phyloP scores from a whole-genome alignment of 345 rosid species.

The Citrus inodora region DNA sequence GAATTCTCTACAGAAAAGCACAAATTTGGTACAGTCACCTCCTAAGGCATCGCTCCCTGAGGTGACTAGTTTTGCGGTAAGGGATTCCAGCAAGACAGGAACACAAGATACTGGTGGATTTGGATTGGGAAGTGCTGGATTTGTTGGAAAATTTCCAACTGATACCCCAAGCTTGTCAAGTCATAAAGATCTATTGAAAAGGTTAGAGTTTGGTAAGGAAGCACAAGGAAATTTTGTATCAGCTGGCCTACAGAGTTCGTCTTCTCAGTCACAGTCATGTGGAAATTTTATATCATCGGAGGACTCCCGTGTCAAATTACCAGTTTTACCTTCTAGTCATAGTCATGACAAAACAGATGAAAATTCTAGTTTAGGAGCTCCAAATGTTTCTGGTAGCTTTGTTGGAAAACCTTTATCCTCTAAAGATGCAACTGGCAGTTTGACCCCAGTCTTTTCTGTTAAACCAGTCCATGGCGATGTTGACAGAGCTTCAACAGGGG shows the following conservation, averaged over 20 bases:
- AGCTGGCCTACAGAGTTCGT: slow-evolving; percentile 24
- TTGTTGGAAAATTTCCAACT: slow-evolving; percentile 31
- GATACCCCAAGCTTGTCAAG: slow-evolving; percentile 26
- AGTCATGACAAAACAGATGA: slow-evolving; percentile 33
- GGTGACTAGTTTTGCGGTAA: slow-evolving; percentile 21
- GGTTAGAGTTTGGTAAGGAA: slow-evolving; percentile 32
- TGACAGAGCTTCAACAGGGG: slow-evolving; percentile 30
- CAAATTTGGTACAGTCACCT: slow-evolving; percentile 38
- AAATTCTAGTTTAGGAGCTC: slow-evolving; percentile 25
- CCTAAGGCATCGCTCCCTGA: slow-evolving; percentile 23
- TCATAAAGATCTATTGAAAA: slow-evolving; percentile 23
- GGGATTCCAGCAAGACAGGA: slow-evolving; percentile 23
- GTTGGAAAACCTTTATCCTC: slow-evolving; percentile 38
- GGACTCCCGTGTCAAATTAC: slow-evolving; percentile 27
- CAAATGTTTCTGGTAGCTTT: slow-evolving; percentile 29
- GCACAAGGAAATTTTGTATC: slow-evolving; percentile 29
- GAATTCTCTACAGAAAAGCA: slow-evolving; percentile 29
- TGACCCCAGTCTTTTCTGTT: slow-evolving; percentile 32
- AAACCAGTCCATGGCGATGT: slow-evolving; percentile 23
- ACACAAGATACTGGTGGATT: slow-evolving; percentile 35
- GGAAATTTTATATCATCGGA: slow-evolving; percentile 30
- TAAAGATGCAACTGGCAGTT: slow-evolving; percentile 30
- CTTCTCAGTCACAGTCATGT: slow-evolving; percentile 46
- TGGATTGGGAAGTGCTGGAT: slow-evolving; percentile 27
- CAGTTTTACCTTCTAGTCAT: slow-evolving; percentile 29